These are phyloP conservation scores for Kalaharituber pfeilii DNA, from an alignment of 2,329 filamentous ascomycete species.

Conservation along the genomic window DNA sequence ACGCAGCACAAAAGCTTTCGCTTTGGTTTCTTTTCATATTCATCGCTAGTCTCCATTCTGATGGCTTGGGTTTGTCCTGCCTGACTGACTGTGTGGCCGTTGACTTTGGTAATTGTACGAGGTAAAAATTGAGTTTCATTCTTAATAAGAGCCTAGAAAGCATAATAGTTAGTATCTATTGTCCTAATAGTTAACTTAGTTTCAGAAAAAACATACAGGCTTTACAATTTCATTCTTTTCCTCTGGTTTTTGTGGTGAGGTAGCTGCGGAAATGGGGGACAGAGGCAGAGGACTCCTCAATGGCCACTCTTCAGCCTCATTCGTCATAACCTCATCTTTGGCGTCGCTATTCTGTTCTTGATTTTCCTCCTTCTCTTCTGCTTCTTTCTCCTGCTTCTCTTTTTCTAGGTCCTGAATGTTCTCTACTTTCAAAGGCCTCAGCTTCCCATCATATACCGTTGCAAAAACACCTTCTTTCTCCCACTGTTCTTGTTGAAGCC, in stretches of 20 bases:
- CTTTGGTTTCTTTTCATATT: constrained; percentile 38
- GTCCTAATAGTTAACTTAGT: too few species aligned
- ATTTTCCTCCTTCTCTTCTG: constrained; percentile 22
- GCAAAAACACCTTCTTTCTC: constrained; percentile 79
- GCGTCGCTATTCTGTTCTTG: constrained; percentile 20
- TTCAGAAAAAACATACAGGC: constrained; percentile 5
- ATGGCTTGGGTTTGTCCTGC: constrained; percentile 31
- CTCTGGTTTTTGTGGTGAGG: constrained; percentile 10
- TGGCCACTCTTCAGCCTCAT: constrained; percentile 39
- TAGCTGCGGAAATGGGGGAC: constrained; percentile 4
- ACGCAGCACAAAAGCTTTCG: constrained; percentile 53
- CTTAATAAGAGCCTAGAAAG: too few species aligned
- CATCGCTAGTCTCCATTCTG: constrained; percentile 30
- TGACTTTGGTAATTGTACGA: constrained; percentile 31
- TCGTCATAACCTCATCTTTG: constrained; percentile 26
- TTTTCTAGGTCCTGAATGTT: constrained; percentile 33
- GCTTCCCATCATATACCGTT: constrained; percentile 70
- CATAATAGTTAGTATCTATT: too few species aligned
- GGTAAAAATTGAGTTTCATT: constrained; percentile 8
- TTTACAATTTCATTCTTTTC: constrained; percentile 14
- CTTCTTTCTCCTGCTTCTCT: constrained; percentile 16
- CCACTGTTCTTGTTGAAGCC: constrained; percentile 88
- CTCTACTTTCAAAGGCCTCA: constrained; percentile 53
- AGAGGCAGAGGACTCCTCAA: constrained; percentile 29
- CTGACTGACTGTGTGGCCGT: constrained; percentile 28